Conservation (phyloP, 164 flowering plant species). For the Brasenia schreberi region DNA sequence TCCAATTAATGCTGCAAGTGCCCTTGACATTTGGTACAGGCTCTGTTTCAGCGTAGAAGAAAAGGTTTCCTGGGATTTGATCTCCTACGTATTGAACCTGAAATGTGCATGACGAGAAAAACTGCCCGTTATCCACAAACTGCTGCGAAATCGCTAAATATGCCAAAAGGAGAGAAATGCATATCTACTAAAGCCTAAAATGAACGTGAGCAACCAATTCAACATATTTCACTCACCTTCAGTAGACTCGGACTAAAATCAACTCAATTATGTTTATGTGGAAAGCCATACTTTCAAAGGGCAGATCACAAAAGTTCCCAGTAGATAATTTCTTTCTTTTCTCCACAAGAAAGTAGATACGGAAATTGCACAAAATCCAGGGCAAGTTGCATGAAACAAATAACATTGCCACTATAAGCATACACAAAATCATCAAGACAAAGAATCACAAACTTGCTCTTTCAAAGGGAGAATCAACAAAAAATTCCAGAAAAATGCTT, state of each 20-base stretch:
- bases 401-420: too few species aligned
- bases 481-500: too few species aligned
- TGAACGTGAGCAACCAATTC: background rate
- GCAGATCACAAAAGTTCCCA: too few species aligned
- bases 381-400: too few species aligned
- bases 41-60: slow-evolving; percentile 27
- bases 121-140: background rate
- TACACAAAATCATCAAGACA: too few species aligned
- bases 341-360: too few species aligned
- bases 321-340: too few species aligned
- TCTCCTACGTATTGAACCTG: slow-evolving; percentile 30
- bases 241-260: background rate
- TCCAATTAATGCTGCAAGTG: slow-evolving; percentile 85
- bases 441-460: too few species aligned
- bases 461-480: too few species aligned
- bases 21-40: slow-evolving; percentile 66
- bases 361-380: too few species aligned
- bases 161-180: background rate
- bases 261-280: too few species aligned
- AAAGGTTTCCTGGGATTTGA: slow-evolving; percentile 11
- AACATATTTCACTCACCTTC: background rate
- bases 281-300: too few species aligned
- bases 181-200: background rate
- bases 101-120: slow-evolving; percentile 5
- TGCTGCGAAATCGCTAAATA: background rate